Evolutionary conservation across 495 filamentous ascomycete genomes (phyloP).

Genomic region (Penicillium cataractarum): DNA sequence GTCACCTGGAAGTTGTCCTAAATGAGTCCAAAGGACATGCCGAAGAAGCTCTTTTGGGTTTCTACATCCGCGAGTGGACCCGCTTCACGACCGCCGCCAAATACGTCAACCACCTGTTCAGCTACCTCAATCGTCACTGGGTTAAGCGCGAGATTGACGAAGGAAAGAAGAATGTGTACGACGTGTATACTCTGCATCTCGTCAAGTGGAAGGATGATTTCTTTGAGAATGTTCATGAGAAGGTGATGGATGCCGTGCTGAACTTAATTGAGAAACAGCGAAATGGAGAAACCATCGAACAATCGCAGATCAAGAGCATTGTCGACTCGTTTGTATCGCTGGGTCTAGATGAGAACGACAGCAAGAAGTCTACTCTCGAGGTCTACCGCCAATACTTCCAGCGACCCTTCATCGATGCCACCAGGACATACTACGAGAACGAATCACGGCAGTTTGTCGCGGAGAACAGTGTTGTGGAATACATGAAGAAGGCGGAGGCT

Average conservation of each 20-base stretch:
- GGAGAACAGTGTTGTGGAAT: conserved; percentile 97
- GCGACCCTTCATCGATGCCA: conserved; percentile 85
- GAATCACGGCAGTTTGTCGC: conserved; percentile 94
- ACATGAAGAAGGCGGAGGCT: conserved; percentile 98
- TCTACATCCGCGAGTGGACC: conserved; percentile 96
- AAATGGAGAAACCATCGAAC: conserved; percentile 97
- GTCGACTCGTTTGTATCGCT: conserved; percentile 97
- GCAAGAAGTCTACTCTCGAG: conserved; percentile 89
- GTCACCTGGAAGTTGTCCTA: conserved; percentile 70
- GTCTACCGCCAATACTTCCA: conserved; percentile 94
- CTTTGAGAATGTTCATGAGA: conserved; percentile 77
- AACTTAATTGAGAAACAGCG: conserved; percentile 97
- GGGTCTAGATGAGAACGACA: conserved; percentile 91
- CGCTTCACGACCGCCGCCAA: conserved; percentile 94
- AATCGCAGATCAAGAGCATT: conserved; percentile 93
- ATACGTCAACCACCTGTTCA: conserved; percentile 96
- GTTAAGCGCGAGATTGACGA: conserved; percentile 99
- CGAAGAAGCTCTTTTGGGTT: conserved; percentile 89
- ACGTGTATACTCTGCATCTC: conserved; percentile 95
- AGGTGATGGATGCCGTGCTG: conserved; percentile 93
- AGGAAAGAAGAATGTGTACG: conserved; percentile 97
- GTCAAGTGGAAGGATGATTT: conserved; percentile 94
- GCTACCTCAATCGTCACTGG: conserved; percentile 98
- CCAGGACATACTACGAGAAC: conserved; percentile 80
- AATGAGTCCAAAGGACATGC: conserved; percentile 72